Evolutionary conservation across 129 eudicot species (phyloP).

Genomic region (Lactuca saligna): DNA sequence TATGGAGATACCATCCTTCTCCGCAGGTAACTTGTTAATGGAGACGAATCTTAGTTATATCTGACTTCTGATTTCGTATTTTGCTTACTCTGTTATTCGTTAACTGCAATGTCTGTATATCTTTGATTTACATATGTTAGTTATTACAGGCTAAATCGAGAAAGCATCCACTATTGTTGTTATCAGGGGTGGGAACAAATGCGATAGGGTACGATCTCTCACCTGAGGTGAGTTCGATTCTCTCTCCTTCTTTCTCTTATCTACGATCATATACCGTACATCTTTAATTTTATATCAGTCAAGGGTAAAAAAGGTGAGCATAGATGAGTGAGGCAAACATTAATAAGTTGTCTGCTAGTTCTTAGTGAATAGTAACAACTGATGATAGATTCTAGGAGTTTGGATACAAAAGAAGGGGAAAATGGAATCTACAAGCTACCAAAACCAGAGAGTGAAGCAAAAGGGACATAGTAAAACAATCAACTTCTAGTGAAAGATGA

Average conservation of each 20-base stretch:
- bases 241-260: not conserved
- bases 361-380: not conserved
- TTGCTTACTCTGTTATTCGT: not conserved
- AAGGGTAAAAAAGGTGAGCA: no score
- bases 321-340: no score
- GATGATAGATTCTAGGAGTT: not conserved
- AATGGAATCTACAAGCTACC: no score
- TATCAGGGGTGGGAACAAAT: slow-evolving; percentile 95
- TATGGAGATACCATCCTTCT: slow-evolving; percentile 84
- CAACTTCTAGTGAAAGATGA: no score
- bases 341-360: not conserved
- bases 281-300: not conserved
- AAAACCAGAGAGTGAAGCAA: no score
- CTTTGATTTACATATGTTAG: not conserved
- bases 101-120: not conserved
- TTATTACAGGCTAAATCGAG: slow-evolving; percentile 63
- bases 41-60: not conserved
- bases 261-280: not conserved
- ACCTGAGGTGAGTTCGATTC: slow-evolving; percentile 58
- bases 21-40: slow-evolving; percentile 44
- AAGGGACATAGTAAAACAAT: no score
- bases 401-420: no score
- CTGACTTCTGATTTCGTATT: not conserved
- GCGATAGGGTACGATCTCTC: slow-evolving; percentile 96
- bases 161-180: slow-evolving; percentile 86